Evolutionary conservation across 108 stramenopile species (phyloP).

Genomic region (Skeletonema menzelii): DNA sequence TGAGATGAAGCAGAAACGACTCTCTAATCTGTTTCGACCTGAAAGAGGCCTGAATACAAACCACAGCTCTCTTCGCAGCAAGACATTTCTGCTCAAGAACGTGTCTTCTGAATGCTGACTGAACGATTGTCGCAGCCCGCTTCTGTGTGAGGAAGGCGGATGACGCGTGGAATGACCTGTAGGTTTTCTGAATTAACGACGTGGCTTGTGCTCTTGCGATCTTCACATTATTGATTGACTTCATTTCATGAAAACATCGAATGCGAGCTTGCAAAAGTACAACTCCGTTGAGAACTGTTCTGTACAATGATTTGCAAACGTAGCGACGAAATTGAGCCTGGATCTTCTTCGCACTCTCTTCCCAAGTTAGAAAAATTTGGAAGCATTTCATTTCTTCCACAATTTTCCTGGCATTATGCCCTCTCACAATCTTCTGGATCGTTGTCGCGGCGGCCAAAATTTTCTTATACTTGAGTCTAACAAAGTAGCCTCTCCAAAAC

Average conservation of each 20-base stretch:
- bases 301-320: neutral
- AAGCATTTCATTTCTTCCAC: neutral
- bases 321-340: conserved; percentile 4
- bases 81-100: neutral
- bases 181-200: conserved; percentile 14
- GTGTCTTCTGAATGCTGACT: conserved; percentile 12
- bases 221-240: neutral
- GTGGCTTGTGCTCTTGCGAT: conserved; percentile 7
- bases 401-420: neutral
- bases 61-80: neutral
- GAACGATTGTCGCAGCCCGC: conserved; percentile 10
- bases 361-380: neutral
- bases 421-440: conserved; percentile 8
- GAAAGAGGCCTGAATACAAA: conserved; percentile 3
- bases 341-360: neutral
- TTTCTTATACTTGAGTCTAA: neutral
- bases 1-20: neutral
- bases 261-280: neutral
- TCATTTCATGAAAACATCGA: neutral
- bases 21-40: conserved; percentile 8
- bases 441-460: neutral
- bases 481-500: neutral
- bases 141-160: neutral
- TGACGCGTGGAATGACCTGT: conserved; percentile 7
- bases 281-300: neutral